phyloP scores from a whole-genome alignment of 2,329 filamentous ascomycete genomes.

The Aspergillus neoniger region DNA sequence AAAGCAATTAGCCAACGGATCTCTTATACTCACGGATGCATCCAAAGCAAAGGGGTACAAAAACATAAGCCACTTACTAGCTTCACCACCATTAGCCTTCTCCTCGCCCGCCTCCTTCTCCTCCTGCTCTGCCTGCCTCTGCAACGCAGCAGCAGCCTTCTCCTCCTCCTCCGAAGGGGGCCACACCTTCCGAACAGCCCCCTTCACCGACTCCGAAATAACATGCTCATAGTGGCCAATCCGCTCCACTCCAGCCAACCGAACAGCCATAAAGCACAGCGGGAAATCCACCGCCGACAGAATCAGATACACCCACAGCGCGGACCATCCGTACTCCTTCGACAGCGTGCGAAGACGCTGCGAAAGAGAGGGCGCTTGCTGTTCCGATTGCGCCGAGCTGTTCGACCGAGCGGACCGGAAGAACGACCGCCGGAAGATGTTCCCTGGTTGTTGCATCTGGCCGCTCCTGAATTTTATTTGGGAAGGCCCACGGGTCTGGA shows the following conservation, averaged over 20 bases:
- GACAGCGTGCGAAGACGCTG: conserved; percentile 79
- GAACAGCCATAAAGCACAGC: conserved; percentile 88
- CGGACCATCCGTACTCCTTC: conserved; percentile 91
- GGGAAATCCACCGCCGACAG: conserved; percentile 89
- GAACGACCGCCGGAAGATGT: conserved; percentile 19
- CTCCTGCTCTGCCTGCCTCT: conserved; percentile 40
- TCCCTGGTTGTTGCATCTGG: conserved; percentile 1
- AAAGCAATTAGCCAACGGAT: not conserved
- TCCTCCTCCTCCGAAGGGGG: conserved; percentile 27
- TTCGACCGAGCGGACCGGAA: conserved; percentile 30
- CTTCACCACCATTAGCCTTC: conserved; percentile 62
- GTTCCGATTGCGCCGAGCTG: conserved; percentile 18
- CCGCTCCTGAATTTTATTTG: not conserved
- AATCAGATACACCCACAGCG: conserved; percentile 83
- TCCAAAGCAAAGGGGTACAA: too few relatives aligned
- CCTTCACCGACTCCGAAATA: conserved; percentile 42
- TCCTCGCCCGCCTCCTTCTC: conserved; percentile 35
- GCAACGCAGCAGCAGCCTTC: conserved; percentile 24
- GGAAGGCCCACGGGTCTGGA: not conserved
- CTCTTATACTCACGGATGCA: too few relatives aligned
- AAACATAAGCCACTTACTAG: conserved; percentile 63
- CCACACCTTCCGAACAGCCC: conserved; percentile 40
- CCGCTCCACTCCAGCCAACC: conserved; percentile 76
- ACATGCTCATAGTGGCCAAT: conserved; percentile 65
- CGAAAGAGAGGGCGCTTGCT: conserved; percentile 58